Evolutionary conservation across 345 rosid species (phyloP).

Genomic region (Corchorus capsularis): DNA sequence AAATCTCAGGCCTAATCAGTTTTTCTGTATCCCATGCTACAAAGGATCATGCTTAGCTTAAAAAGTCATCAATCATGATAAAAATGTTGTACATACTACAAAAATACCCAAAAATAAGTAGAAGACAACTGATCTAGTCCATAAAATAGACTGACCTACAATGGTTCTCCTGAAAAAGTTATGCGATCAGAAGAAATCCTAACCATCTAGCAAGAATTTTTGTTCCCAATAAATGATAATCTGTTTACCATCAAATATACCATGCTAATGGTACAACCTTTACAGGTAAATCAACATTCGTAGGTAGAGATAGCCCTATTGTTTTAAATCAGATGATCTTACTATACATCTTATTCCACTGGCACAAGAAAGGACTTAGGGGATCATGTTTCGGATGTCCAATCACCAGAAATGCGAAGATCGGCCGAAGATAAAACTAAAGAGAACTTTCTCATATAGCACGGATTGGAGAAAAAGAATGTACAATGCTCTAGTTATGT

Average conservation of each 20-base stretch:
- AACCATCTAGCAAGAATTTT: not conserved
- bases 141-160: not conserved
- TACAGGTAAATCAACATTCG: not conserved
- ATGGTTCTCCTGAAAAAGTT: not conserved
- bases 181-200: not conserved
- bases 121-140: not conserved
- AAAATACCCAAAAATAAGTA: not conserved
- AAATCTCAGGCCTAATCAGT: not conserved
- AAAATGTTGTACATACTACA: not conserved
- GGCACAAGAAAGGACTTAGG: too few species aligned
- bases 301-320: not conserved
- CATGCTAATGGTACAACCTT: not conserved
- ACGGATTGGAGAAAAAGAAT: too few species aligned
- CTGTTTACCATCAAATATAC: constrained; percentile 4
- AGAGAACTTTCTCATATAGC: too few species aligned
- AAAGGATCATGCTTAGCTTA: not conserved
- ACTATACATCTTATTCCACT: not conserved
- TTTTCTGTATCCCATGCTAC: not conserved
- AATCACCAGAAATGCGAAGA: too few species aligned
- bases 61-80: not conserved
- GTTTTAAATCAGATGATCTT: not conserved
- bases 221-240: not conserved
- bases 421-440: too few species aligned
- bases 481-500: not conserved
- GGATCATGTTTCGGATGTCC: too few species aligned